phyloP scores from a whole-genome alignment of 768 basidiomycete species.

The Fomitopsis serialis region DNA sequence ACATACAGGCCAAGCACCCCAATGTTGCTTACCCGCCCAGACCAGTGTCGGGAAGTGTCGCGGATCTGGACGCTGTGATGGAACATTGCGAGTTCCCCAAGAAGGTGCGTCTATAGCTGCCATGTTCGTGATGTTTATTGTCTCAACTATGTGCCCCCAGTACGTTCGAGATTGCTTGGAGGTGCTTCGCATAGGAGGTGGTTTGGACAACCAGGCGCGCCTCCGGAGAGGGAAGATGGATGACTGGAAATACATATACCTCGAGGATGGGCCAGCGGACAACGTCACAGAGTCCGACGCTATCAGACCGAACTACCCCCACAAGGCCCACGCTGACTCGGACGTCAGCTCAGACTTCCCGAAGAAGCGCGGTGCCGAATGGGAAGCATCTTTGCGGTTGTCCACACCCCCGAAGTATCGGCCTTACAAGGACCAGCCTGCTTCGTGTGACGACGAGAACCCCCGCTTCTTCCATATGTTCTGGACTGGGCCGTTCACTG shows the following conservation, averaged over 20 bases:
- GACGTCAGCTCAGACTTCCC: conserved; percentile 51
- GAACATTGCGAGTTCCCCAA: conserved; percentile 88
- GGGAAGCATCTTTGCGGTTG: conserved; percentile 53
- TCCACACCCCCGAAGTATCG: conserved; percentile 47
- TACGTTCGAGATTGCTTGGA: conserved; percentile 98
- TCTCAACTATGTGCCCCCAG: conserved; percentile 37
- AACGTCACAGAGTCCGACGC: conserved; percentile 33
- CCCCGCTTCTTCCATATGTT: conserved; percentile 97
- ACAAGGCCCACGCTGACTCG: conserved; percentile 23
- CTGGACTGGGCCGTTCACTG: conserved; percentile 98
- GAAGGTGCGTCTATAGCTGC: conserved; percentile 43
- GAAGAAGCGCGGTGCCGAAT: conserved; percentile 55
- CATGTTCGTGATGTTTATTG: background rate
- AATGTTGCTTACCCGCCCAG: conserved; percentile 81
- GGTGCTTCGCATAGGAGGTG: conserved; percentile 84
- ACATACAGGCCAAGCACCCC: conserved; percentile 55
- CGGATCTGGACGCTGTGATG: conserved; percentile 89
- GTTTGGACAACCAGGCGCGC: conserved; percentile 77
- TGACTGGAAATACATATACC: conserved; percentile 86
- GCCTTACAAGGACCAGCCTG: conserved; percentile 49
- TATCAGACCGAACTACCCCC: conserved; percentile 21
- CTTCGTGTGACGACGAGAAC: conserved; percentile 77
- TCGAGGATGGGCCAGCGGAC: conserved; percentile 48
- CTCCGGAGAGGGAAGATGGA: conserved; percentile 72
- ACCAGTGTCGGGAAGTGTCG: conserved; percentile 76